Conservation (phyloP, 352 stramenopile genomes). For the Pilasporangium apinafurcum region DNA sequence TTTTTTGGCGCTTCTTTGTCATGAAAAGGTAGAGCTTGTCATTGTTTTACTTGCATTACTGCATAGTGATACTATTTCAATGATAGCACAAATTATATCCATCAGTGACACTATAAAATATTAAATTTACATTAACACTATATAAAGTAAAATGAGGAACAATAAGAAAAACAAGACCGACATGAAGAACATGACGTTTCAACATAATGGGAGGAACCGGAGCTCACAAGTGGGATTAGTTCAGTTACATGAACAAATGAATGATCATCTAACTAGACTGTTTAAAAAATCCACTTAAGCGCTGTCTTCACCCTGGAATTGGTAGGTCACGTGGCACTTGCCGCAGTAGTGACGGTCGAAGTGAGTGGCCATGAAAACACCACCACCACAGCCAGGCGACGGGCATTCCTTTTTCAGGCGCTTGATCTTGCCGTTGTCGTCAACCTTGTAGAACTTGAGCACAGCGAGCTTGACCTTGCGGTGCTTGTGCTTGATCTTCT, state of each 20-base stretch:
- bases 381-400: conserved; percentile 91
- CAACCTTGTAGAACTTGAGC: conserved; percentile 97
- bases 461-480: conserved; percentile 96
- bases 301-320: conserved; percentile 80
- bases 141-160: too few species aligned
- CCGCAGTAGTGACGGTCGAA: conserved; percentile 99
- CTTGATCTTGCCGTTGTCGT: conserved; percentile 96
- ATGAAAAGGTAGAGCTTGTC: conserved; percentile 10
- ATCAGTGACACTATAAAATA: too few species aligned
- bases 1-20: too few species aligned
- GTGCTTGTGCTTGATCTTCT: conserved; percentile 98
- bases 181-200: too few species aligned
- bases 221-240: too few species aligned
- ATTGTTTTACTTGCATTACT: too few species aligned
- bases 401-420: conserved; percentile 98
- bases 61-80: too few species aligned
- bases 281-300: conserved; percentile 20
- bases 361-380: conserved; percentile 99
- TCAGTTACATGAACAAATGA: not conserved
- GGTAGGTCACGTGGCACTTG: conserved; percentile 98
- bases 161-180: too few species aligned
- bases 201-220: too few species aligned
- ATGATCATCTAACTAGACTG: not conserved
- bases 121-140: too few species aligned
- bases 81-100: too few species aligned